phyloP scores from a whole-genome alignment of 176 grass and related monocot genomes.

The Metroxylon sagu region DNA sequence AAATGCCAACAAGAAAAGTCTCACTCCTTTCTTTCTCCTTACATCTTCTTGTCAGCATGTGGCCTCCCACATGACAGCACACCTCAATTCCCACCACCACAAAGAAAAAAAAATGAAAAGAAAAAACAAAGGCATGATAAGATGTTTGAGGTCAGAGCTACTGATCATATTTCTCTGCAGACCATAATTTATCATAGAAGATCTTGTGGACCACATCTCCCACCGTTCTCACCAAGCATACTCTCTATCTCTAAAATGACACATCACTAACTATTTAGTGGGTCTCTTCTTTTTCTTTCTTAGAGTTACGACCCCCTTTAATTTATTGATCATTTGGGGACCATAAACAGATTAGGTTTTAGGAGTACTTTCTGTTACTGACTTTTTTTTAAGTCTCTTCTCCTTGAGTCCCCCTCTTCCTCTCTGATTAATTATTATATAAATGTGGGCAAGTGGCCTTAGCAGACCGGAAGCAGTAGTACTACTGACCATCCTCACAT shows the following conservation, averaged over 20 bases:
- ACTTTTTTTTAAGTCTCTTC: too few species aligned
- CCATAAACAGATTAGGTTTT: too few species aligned
- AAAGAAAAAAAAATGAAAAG: not conserved
- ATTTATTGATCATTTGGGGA: too few species aligned
- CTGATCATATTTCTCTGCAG: not conserved
- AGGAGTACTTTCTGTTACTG: too few species aligned
- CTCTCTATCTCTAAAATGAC: too few species aligned
- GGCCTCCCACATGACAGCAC: slow-evolving; percentile 4
- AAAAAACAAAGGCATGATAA: not conserved
- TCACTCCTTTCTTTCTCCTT: slow-evolving; percentile 1
- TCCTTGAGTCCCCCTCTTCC: too few species aligned
- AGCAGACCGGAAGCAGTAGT: not conserved
- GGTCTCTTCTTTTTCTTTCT: too few species aligned
- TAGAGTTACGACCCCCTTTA: too few species aligned
- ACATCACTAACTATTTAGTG: too few species aligned
- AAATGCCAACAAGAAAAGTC: slow-evolving; percentile 5
- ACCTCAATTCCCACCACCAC: not conserved
- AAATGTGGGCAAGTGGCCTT: not conserved
- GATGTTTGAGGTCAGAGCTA: slow-evolving; percentile 11
- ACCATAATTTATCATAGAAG: slow-evolving; percentile 3
- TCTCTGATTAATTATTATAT: too few species aligned
- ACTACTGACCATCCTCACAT: too few species aligned
- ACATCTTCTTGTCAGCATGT: slow-evolving; percentile 1
- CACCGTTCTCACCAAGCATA: too few species aligned
- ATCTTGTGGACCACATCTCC: slow-evolving; percentile 11